These are phyloP conservation scores for Pseudocercospora musae DNA, from an alignment of 2,329 filamentous ascomycete genomes.

Conservation along the genomic window DNA sequence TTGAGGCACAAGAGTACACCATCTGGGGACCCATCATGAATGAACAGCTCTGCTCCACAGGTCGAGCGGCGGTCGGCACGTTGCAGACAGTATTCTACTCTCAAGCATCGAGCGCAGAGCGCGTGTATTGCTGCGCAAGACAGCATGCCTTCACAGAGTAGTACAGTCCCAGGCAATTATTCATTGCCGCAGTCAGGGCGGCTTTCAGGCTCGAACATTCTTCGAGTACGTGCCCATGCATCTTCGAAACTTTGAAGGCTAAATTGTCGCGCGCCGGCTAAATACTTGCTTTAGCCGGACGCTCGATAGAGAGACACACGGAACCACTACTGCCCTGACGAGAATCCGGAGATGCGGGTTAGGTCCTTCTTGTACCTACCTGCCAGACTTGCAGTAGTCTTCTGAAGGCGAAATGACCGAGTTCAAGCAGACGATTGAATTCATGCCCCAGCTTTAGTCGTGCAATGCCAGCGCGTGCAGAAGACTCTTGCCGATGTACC, in stretches of 20 bases:
- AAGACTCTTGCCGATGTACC: neutral
- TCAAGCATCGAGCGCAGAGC: too few relatives aligned
- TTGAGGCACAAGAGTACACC: neutral
- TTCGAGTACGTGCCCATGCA: neutral
- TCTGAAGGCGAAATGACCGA: neutral
- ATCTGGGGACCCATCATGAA: too few relatives aligned
- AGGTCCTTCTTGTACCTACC: neutral
- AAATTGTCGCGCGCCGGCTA: neutral
- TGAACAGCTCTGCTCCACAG: too few relatives aligned
- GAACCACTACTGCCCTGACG: neutral
- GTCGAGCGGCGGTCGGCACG: too few relatives aligned
- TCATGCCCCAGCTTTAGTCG: neutral
- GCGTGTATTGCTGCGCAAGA: too few relatives aligned
- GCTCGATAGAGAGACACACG: neutral
- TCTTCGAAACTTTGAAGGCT: neutral
- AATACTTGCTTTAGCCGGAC: neutral
- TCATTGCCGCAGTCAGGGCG: too few relatives aligned
- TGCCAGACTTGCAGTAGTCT: neutral
- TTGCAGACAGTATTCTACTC: too few relatives aligned
- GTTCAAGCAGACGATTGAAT: neutral
- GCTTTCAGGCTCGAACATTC: neutral
- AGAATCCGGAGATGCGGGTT: neutral
- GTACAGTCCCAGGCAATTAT: too few relatives aligned
- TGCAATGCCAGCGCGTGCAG: neutral
- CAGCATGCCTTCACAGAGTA: too few relatives aligned